A percentile compares a stretch with the other conserved stretches of the same genome.
These are phyloP conservation scores for Pinus tabuliformis DNA, from an alignment of 75 land plant species.

Conservation along the genomic window DNA sequence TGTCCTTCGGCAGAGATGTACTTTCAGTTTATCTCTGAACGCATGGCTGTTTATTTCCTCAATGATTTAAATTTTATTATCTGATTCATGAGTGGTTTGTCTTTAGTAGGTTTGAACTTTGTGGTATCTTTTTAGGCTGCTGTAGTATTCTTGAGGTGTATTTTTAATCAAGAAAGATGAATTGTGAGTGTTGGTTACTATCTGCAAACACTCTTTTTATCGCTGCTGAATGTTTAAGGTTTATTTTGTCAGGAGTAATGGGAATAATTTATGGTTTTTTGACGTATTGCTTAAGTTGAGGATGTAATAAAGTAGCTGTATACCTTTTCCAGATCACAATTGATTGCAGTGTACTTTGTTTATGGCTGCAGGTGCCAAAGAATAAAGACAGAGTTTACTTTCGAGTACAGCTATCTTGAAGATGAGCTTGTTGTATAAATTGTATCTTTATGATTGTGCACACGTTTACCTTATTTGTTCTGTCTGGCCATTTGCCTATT, in stretches of 20 bases:
- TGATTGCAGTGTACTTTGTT: background rate
- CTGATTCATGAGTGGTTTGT: background rate
- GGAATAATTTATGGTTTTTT: background rate
- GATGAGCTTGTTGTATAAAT: slow-evolving; percentile 83
- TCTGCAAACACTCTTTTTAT: background rate
- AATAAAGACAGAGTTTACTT: slow-evolving; percentile 93
- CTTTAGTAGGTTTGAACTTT: background rate
- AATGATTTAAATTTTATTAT: too few species aligned
- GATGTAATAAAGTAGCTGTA: background rate
- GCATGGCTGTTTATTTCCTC: too few species aligned
- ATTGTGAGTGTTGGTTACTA: background rate
- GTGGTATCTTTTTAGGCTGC: background rate
- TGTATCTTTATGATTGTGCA: slow-evolving; percentile 7
- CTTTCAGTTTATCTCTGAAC: too few species aligned
- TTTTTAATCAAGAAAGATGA: background rate
- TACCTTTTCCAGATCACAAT: background rate
- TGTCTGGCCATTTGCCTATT: background rate
- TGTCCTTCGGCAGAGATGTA: too few species aligned
- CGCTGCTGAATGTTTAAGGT: too few species aligned
- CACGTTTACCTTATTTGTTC: background rate
- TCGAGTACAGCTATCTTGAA: slow-evolving; percentile 92
- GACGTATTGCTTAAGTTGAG: background rate
- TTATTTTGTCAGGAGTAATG: too few species aligned
- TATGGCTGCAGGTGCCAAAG: slow-evolving; percentile 79
- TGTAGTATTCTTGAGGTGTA: background rate